These are phyloP conservation scores for Syncephalastrum contaminatum DNA, from an alignment of 371 early-diverging fungal genomes.

Conservation along the genomic window DNA sequence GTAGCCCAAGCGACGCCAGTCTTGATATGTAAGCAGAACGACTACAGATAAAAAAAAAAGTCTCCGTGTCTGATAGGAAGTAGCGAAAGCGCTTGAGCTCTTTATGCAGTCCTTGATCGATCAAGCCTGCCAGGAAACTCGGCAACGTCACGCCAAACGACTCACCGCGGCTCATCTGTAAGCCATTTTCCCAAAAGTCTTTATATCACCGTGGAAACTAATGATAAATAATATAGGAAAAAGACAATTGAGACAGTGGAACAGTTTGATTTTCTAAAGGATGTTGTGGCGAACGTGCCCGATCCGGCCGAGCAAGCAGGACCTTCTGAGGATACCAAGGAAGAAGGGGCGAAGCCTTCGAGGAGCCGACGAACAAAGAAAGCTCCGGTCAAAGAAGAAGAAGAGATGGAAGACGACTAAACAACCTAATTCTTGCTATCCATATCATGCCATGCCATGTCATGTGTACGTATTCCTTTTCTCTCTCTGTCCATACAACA, in stretches of 20 bases:
- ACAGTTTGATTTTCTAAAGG: constrained; percentile 92
- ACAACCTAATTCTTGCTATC: no score
- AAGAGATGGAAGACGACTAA: no score
- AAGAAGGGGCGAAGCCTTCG: no score
- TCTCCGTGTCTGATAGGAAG: background rate
- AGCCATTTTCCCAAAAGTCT: constrained; percentile 11
- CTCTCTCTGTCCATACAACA: no score
- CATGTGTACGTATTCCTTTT: no score
- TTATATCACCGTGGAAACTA: background rate
- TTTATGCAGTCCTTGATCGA: constrained; percentile 92
- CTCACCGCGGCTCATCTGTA: constrained; percentile 87
- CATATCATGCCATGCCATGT: no score
- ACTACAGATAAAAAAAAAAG: background rate
- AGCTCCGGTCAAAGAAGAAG: no score
- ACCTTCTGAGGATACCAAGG: constrained; percentile 4
- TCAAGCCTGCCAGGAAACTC: constrained; percentile 83
- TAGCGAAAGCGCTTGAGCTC: constrained; percentile 90
- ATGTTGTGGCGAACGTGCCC: constrained; percentile 82
- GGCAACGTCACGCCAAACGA: constrained; percentile 76
- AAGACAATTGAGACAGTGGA: constrained; percentile 81
- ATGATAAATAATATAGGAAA: constrained; percentile 56
- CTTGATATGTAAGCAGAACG: constrained; percentile 79
- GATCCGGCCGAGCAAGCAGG: constrained; percentile 61
- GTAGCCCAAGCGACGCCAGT: constrained; percentile 98
- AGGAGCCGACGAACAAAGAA: no score